Conservation (phyloP, 2,329 filamentous ascomycete genomes). For the Curvularia spicifera region DNA sequence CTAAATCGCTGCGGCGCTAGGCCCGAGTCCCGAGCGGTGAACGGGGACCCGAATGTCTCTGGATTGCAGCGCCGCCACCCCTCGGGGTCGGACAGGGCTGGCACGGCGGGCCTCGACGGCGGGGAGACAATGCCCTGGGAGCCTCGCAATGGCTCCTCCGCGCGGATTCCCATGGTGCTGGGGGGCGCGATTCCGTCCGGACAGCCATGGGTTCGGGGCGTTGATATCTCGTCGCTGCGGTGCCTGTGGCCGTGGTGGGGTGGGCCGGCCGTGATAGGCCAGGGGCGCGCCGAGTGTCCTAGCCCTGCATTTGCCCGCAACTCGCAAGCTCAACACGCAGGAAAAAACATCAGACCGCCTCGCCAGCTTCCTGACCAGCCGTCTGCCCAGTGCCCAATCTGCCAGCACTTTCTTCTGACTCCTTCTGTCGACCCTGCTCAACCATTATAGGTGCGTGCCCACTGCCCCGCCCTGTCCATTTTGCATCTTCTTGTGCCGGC, state of each 20-base stretch:
- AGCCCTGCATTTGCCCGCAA: slow-evolving; percentile 31
- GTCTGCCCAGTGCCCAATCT: slow-evolving; percentile 21
- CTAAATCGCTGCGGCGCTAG: slow-evolving; percentile 34
- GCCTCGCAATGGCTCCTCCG: background rate
- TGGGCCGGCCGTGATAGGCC: slow-evolving; percentile 19
- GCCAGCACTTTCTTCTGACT: slow-evolving; percentile 21
- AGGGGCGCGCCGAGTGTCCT: slow-evolving; percentile 19
- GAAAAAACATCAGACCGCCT: slow-evolving; percentile 48
- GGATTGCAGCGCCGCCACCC: slow-evolving; percentile 3
- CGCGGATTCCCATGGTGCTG: background rate
- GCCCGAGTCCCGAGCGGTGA: slow-evolving; percentile 39
- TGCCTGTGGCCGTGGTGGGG: slow-evolving; percentile 22
- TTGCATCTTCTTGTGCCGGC: slow-evolving; percentile 27
- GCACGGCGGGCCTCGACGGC: background rate
- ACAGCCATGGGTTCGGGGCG: slow-evolving; percentile 1
- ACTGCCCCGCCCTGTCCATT: slow-evolving; percentile 16
- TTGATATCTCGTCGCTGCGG: slow-evolving; percentile 8
- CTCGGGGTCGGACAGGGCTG: slow-evolving; percentile 12
- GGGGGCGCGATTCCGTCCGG: slow-evolving; percentile 2
- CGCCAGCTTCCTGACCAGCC: slow-evolving; percentile 28
- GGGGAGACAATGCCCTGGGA: background rate
- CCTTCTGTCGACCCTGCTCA: slow-evolving; percentile 26
- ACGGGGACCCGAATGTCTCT: slow-evolving; percentile 40
- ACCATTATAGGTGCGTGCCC: slow-evolving; percentile 47
- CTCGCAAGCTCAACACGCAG: slow-evolving; percentile 42